Conservation (phyloP, 345 rosid genomes). For the Arabidopsis arenosa region DNA sequence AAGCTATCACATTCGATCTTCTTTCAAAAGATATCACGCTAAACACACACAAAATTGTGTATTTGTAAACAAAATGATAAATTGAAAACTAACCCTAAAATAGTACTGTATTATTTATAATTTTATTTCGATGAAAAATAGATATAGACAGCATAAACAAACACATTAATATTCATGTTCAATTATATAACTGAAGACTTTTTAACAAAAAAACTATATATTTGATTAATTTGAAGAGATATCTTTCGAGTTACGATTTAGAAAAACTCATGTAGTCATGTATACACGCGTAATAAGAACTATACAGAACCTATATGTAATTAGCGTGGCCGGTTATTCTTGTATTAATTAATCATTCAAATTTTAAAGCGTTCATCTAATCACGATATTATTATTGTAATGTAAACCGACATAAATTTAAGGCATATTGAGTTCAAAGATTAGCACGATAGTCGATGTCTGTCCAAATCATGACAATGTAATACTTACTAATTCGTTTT, state of each 20-base stretch:
- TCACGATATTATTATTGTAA: constrained; percentile 7
- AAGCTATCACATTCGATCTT: too few species aligned
- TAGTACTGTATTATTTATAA: too few species aligned
- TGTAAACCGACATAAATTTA: constrained; percentile 31
- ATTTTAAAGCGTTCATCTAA: constrained; percentile 7
- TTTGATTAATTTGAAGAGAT: background rate
- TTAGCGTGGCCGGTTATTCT: constrained; percentile 16
- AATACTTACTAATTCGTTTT: constrained; percentile 21
- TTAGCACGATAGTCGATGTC: constrained; percentile 36
- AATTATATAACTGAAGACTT: too few species aligned
- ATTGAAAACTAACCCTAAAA: too few species aligned
- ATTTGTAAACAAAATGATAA: too few species aligned
- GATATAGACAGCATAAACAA: background rate
- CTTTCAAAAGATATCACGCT: too few species aligned
- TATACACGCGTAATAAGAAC: background rate
- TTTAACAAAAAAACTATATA: too few species aligned
- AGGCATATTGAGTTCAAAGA: constrained; percentile 25
- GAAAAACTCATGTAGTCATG: background rate
- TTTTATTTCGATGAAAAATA: background rate
- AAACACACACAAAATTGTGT: too few species aligned
- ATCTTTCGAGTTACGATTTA: background rate
- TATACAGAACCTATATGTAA: background rate
- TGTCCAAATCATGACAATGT: constrained; percentile 37
- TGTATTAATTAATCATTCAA: constrained; percentile 1
- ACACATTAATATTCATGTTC: background rate